Percentiles rank a stretch among this genome's conserved stretches.
Conservation (phyloP, 2,329 filamentous ascomycete genomes). For the Moelleriella libera region DNA sequence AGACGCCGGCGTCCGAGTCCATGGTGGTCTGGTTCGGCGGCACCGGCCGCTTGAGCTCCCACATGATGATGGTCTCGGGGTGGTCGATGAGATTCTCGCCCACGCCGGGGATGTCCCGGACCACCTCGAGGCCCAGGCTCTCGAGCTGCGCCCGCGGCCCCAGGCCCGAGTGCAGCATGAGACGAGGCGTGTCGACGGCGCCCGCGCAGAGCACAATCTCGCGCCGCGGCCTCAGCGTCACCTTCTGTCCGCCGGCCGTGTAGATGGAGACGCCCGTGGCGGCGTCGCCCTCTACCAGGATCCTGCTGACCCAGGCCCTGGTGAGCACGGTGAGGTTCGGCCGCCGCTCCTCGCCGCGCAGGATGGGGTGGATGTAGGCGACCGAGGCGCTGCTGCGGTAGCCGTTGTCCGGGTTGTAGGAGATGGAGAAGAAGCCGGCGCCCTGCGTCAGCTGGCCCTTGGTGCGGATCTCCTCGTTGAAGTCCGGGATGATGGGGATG, state of each 20-base stretch:
- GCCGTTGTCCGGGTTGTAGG: conserved; percentile 83
- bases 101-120: conserved; percentile 43
- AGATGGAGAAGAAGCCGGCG: conserved; percentile 81
- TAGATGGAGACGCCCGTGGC: conserved; percentile 63
- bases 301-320: conserved; percentile 72
- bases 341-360: conserved; percentile 67
- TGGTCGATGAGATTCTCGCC: conserved; percentile 49
- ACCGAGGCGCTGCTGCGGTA: conserved; percentile 75
- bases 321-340: conserved; percentile 78
- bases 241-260: conserved; percentile 35
- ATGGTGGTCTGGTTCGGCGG: conserved; percentile 74
- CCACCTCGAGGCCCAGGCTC: conserved; percentile 37
- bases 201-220: conserved; percentile 74
- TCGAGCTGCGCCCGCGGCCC: conserved; percentile 39
- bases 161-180: conserved; percentile 43
- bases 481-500: conserved; percentile 72
- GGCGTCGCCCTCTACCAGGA: conserved; percentile 56
- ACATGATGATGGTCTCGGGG: conserved; percentile 45
- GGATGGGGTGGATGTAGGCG: conserved; percentile 84
- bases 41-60: conserved; percentile 67
- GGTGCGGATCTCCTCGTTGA: conserved; percentile 69
- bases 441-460: conserved; percentile 60
- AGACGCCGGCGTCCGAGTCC: conserved; percentile 82
- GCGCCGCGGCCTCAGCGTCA: conserved; percentile 47
- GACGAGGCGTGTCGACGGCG: conserved; percentile 66